Evolutionary conservation across 768 basidiomycete genomes (phyloP).

Genomic region (Serendipita sp.): DNA sequence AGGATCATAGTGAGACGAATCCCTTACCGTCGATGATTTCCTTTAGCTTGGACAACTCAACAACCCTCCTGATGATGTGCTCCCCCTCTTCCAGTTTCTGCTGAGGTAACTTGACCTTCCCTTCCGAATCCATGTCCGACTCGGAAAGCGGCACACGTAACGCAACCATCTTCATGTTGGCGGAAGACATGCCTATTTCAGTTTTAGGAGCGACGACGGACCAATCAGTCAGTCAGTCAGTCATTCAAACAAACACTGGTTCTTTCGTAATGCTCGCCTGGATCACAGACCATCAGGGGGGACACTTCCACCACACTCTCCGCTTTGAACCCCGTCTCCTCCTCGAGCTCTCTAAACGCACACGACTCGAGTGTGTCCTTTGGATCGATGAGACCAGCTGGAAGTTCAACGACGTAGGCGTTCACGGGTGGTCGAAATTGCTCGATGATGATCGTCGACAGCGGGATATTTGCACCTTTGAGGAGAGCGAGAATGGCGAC

Average conservation of each 20-base stretch:
- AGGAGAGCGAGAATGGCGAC: constrained; percentile 75
- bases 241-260: not conserved
- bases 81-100: constrained; percentile 78
- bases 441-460: constrained; percentile 72
- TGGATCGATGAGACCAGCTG: constrained; percentile 63
- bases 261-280: constrained; percentile 30
- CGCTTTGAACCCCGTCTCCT: constrained; percentile 82
- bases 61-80: constrained; percentile 55
- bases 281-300: constrained; percentile 48
- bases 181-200: constrained; percentile 69
- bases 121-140: constrained; percentile 41
- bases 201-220: not conserved
- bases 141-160: constrained; percentile 41
- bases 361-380: constrained; percentile 66
- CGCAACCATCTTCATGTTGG: constrained; percentile 78
- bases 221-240: not conserved
- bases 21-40: constrained; percentile 48
- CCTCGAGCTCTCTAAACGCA: constrained; percentile 75
- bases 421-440: constrained; percentile 83
- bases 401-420: constrained; percentile 52
- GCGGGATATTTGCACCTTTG: constrained; percentile 46
- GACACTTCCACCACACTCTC: constrained; percentile 43
- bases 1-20: not conserved
- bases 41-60: constrained; percentile 49
- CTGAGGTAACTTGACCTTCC: constrained; percentile 30